Percentiles rank a stretch among this genome's conserved stretches.
These are phyloP conservation scores for Stagonosporopsis chrysanthemi DNA, from an alignment of 2,329 filamentous ascomycete genomes.

Conservation along the genomic window DNA sequence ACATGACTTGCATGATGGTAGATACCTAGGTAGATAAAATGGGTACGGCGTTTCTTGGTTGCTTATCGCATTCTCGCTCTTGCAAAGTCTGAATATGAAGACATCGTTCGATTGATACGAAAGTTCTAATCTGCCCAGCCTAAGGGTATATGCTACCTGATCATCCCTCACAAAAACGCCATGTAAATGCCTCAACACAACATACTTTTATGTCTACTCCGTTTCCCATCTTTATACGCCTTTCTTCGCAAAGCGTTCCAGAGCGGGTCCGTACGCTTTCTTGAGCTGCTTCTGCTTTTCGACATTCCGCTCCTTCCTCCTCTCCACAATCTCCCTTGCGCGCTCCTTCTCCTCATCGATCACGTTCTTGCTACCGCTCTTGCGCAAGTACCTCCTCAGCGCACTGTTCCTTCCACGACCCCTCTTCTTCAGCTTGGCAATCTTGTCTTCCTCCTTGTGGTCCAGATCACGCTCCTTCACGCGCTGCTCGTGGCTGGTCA, in stretches of 20 bases:
- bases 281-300: conserved; percentile 59
- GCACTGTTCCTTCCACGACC: conserved; percentile 90
- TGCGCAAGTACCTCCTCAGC: conserved; percentile 85
- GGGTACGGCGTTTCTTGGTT: conserved; percentile 14
- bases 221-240: conserved; percentile 34
- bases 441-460: conserved; percentile 65
- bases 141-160: conserved; percentile 24
- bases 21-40: conserved; percentile 34
- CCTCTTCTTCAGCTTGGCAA: conserved; percentile 72
- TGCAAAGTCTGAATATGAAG: not conserved
- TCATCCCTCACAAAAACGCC: conserved; percentile 18
- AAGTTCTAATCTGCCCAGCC: conserved; percentile 1
- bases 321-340: conserved; percentile 81
- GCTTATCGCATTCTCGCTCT: not conserved
- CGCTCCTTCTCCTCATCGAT: conserved; percentile 93
- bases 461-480: conserved; percentile 82
- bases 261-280: conserved; percentile 80
- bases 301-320: conserved; percentile 67
- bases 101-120: conserved; percentile 8
- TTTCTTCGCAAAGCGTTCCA: conserved; percentile 84
- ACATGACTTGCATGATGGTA: conserved; percentile 25
- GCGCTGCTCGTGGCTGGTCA: conserved; percentile 78
- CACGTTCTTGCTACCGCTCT: conserved; percentile 91
- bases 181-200: conserved; percentile 16
- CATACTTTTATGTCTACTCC: not conserved